A percentile compares a stretch with the other conserved stretches of the same genome.
Conservation (phyloP, 1,284 basidiomycete species). For the Puccinia horiana region DNA sequence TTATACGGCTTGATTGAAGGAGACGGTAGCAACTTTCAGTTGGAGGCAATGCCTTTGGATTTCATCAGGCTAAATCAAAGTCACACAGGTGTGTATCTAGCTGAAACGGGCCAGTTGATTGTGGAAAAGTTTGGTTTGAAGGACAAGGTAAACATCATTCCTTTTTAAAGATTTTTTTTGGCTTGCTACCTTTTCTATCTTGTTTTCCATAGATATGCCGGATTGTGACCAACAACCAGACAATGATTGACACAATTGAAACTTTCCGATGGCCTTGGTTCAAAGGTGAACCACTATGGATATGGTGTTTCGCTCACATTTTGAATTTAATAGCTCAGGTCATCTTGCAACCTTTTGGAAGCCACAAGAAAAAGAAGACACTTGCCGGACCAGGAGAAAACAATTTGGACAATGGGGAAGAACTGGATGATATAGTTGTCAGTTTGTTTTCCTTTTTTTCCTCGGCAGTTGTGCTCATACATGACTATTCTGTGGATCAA, state of each 20-base stretch:
- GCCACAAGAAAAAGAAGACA: not conserved
- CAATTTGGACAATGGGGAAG: not conserved
- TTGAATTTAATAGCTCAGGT: constrained; percentile 1
- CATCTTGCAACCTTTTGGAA: not conserved
- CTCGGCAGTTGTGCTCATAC: not conserved
- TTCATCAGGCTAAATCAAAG: not conserved
- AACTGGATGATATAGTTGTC: not conserved
- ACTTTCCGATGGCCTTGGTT: not conserved
- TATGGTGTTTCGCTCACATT: constrained; percentile 13
- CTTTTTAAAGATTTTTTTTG: not conserved
- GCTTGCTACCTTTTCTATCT: not conserved
- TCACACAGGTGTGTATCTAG: constrained; percentile 10
- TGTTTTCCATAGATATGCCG: not conserved
- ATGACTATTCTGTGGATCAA: not conserved
- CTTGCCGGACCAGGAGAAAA: not conserved
- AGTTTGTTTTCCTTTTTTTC: not conserved
- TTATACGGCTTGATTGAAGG: not conserved
- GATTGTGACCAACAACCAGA: not conserved
- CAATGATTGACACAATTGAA: not conserved
- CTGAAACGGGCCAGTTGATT: not conserved
- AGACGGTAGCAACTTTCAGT: not conserved
- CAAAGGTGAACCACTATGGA: constrained; percentile 12
- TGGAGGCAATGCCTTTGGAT: constrained; percentile 7
- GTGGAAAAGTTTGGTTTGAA: not conserved
- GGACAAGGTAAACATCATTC: not conserved